Evolutionary conservation across 805 yeast species (phyloP), one percentile per base, ranked within the genome.

Genomic region (Schizosaccharomyces octosporus): DNA sequence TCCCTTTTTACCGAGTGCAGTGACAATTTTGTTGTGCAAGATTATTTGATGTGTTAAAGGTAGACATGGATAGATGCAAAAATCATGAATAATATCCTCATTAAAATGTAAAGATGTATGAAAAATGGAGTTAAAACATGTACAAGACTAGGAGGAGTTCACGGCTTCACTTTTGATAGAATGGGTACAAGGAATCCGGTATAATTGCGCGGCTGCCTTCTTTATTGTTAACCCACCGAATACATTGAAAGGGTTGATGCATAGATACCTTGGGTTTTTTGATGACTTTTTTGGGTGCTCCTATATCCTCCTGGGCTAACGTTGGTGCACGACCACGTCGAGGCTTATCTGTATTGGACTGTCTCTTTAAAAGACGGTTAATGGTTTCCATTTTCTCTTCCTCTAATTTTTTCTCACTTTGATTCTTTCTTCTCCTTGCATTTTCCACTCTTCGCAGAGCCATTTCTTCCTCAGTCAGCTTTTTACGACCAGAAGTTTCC

Each of bases 311-410:
- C n/a, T 13, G 13, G 41, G 41, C 15, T 36, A 36, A 9, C 41
- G 11, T 36, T 13, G 29, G 48, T 19, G 29, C 15, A 29, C 60
- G 60, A 57, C 42, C 24, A 21, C 60, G 60, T 6, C 61, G 36
- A n/a, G 31, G 59, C n/a, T 21, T 39, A 7, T 29, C 57, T 11
- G 54, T 43, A 41, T 19, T 79, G 1, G 95, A 95, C 64, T 95
- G 77, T 70, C 88, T 81, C 71, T 85, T 83, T 65, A 89, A 74
- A 64, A 89, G 73, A 69, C 85, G 86, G 70, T 88, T 88, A 65
- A 89, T 76, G 0, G 95, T 87, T 65, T 88, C 96, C 67, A 83
- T 79, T 68, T 89, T 89, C 71, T 89, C 97, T 70, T 85, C 95
- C 68, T 88, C 96, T 54, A 87, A 72, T 65, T 82, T 80, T 72